Percentiles rank a stretch among this genome's conserved stretches.
phyloP scores from a whole-genome alignment of 2,329 filamentous ascomycete genomes.

The Ceratocystis colombiana region DNA sequence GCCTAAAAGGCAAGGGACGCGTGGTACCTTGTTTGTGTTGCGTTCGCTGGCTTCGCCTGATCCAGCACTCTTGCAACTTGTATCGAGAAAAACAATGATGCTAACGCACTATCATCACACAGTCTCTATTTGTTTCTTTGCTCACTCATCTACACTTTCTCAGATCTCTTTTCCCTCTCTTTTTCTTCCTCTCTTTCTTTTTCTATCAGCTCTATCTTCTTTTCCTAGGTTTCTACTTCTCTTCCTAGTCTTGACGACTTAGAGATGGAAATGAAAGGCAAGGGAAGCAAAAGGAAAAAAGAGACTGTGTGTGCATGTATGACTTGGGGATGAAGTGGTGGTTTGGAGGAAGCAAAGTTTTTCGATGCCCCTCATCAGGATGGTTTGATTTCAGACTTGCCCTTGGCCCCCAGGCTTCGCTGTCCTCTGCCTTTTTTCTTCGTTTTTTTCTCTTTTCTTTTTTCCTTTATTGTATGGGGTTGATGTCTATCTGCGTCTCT shows the following conservation, averaged over 20 bases:
- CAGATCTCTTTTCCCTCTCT: not conserved
- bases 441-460: conserved; percentile 6
- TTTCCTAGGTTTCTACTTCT: not conserved
- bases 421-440: not conserved
- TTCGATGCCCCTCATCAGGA: not conserved
- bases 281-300: not conserved
- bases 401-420: not conserved
- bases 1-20: not conserved
- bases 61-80: not conserved
- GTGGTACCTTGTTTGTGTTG: not conserved
- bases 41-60: not conserved
- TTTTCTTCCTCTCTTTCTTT: conserved; percentile 11
- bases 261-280: not conserved
- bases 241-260: not conserved
- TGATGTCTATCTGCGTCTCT: not conserved
- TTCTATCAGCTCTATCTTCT: not conserved
- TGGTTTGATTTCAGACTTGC: not conserved
- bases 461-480: conserved; percentile 8
- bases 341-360: not conserved
- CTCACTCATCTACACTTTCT: conserved; percentile 4
- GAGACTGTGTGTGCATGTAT: conserved; percentile 4
- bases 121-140: conserved; percentile 15
- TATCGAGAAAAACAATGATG: not conserved
- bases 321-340: not conserved
- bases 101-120: not conserved